These are phyloP conservation scores for Lolium multiflorum DNA, from an alignment of 176 grass and related monocot genomes.

Conservation along the genomic window DNA sequence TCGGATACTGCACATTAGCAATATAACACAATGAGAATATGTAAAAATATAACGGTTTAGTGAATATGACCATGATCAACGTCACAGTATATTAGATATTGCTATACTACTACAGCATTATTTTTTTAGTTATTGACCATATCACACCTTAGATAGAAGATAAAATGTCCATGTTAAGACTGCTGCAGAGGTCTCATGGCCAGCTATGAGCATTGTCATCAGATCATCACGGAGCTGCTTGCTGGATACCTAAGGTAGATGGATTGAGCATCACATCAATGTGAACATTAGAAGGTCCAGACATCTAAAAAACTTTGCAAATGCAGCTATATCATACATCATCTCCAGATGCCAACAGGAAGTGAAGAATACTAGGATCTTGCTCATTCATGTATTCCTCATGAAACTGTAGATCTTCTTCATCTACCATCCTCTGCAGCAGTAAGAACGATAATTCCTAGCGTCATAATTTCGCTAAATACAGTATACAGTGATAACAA, in stretches of 20 bases:
- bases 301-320: not conserved
- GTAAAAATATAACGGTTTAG: not conserved
- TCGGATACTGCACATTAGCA: conserved; percentile 70
- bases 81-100: not conserved
- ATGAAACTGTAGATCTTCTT: conserved; percentile 95
- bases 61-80: not conserved
- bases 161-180: conserved; percentile 99
- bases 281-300: not conserved
- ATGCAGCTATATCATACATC: conserved; percentile 59
- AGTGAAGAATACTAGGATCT: conserved; percentile 99
- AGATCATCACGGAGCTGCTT: conserved; percentile 96
- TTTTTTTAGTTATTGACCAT: not conserved
- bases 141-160: conserved; percentile 84
- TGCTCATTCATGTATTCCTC: conserved; percentile 98
- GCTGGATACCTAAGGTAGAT: conserved; percentile 78
- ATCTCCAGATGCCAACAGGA: conserved; percentile 95
- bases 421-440: conserved; percentile 86
- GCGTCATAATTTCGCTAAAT: not conserved
- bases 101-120: not conserved
- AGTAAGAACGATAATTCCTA: conserved; percentile 23
- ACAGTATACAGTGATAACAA: not conserved
- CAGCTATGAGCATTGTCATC: conserved; percentile 97
- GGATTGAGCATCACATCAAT: conserved; percentile 39
- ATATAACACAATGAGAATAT: conserved; percentile 1
- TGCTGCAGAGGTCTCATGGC: conserved; percentile 96